Conservation (phyloP, 495 filamentous ascomycete species). For the Penicillium robsamsonii region DNA sequence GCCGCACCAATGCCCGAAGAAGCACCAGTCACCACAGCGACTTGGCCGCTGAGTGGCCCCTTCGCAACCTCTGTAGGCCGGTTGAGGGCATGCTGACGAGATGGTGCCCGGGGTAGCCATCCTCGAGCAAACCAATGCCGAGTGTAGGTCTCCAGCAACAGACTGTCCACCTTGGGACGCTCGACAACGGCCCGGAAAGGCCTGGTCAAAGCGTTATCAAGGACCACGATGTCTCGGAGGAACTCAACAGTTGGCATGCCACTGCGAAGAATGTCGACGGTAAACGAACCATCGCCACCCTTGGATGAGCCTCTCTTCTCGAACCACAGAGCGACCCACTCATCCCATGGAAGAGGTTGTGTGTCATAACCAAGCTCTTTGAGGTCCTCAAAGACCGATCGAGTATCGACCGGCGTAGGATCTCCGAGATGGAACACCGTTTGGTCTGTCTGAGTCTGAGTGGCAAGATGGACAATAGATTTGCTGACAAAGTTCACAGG, state of each 20-base stretch:
- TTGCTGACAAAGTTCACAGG: slow-evolving; percentile 69
- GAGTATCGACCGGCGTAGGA: slow-evolving; percentile 56
- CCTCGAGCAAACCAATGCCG: slow-evolving; percentile 69
- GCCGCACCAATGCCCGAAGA: slow-evolving; percentile 52
- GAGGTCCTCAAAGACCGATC: slow-evolving; percentile 55
- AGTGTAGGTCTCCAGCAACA: slow-evolving; percentile 61
- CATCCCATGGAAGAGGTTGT: slow-evolving; percentile 54
- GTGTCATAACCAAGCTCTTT: slow-evolving; percentile 62
- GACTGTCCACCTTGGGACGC: slow-evolving; percentile 58
- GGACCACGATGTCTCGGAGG: slow-evolving; percentile 55
- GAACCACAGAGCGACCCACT: slow-evolving; percentile 63
- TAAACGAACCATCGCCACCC: slow-evolving; percentile 60
- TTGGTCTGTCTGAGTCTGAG: slow-evolving; percentile 51
- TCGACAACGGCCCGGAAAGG: slow-evolving; percentile 55
- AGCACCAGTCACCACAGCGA: slow-evolving; percentile 51
- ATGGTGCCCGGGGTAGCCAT: slow-evolving; percentile 58
- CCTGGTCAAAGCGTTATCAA: slow-evolving; percentile 56
- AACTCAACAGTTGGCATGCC: slow-evolving; percentile 67
- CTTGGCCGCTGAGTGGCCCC: slow-evolving; percentile 52
- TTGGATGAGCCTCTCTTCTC: slow-evolving; percentile 55
- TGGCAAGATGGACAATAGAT: slow-evolving; percentile 58
- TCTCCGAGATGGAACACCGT: slow-evolving; percentile 65
- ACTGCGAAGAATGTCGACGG: slow-evolving; percentile 50
- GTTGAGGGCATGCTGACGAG: slow-evolving; percentile 36
- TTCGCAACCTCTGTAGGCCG: slow-evolving; percentile 33